Conservation (phyloP, 2,329 filamentous ascomycete species). For the Stagonosporopsis rhizophila region DNA sequence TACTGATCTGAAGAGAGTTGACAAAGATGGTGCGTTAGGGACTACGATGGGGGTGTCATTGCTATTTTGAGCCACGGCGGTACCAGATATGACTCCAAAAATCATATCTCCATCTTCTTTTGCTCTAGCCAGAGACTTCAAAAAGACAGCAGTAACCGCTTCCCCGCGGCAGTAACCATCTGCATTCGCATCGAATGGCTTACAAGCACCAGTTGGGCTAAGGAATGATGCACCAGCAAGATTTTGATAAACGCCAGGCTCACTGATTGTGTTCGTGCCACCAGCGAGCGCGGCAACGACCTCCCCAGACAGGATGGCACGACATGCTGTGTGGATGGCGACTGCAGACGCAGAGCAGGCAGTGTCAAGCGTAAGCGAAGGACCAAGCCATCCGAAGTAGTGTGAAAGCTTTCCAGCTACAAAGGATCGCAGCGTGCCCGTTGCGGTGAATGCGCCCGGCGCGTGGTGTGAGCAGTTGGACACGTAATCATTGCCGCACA, state of each 20-base stretch:
- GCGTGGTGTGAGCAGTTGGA: constrained; percentile 38
- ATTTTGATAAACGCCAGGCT: constrained; percentile 40
- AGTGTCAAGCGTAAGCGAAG: constrained; percentile 39
- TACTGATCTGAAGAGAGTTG: constrained; percentile 18
- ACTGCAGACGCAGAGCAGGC: constrained; percentile 42
- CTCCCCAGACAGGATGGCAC: constrained; percentile 36
- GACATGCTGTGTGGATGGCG: constrained; percentile 36
- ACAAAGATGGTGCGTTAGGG: constrained; percentile 21
- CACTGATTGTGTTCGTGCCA: constrained; percentile 44
- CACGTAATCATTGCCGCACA: constrained; percentile 38
- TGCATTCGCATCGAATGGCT: constrained; percentile 47
- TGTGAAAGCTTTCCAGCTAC: constrained; percentile 31
- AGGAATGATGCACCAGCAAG: constrained; percentile 52
- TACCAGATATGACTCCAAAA: constrained; percentile 51
- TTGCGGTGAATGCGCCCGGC: constrained; percentile 38
- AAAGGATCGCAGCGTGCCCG: constrained; percentile 29
- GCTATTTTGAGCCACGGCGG: constrained; percentile 23
- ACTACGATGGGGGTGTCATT: constrained; percentile 19
- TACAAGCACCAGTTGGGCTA: constrained; percentile 56
- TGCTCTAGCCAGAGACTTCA: constrained; percentile 60
- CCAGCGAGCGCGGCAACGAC: constrained; percentile 44
- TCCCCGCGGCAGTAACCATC: constrained; percentile 64
- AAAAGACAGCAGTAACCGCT: constrained; percentile 56
- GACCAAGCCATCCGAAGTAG: constrained; percentile 38
- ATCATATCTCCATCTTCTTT: constrained; percentile 59